These are phyloP conservation scores for Gamarada debralockiae DNA, from an alignment of 495 filamentous ascomycete species.

Conservation along the genomic window DNA sequence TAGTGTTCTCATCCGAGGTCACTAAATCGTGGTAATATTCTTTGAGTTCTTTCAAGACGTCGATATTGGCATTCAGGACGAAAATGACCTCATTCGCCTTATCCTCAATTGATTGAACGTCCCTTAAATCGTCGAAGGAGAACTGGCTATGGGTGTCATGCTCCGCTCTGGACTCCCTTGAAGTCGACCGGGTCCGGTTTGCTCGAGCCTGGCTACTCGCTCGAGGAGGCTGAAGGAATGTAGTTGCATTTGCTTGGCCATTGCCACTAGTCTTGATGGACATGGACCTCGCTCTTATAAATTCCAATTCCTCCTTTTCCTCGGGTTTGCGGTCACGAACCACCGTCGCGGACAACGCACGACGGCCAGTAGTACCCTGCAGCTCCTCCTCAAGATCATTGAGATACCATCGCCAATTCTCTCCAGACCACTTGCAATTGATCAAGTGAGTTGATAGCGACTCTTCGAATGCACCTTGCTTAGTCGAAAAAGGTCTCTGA, in stretches of 20 bases:
- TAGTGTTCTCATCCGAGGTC: neutral
- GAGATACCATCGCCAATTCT: conserved; percentile 45
- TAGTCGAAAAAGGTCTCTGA: neutral
- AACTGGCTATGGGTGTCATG: conserved; percentile 17
- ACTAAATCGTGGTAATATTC: conserved; percentile 23
- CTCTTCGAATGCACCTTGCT: conserved; percentile 24
- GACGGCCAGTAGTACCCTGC: conserved; percentile 20
- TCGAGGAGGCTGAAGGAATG: neutral
- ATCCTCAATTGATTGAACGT: conserved; percentile 35
- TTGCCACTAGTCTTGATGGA: neutral
- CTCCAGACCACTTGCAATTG: conserved; percentile 38
- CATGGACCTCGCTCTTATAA: neutral
- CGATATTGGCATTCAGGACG: conserved; percentile 32
- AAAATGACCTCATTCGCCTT: conserved; percentile 33
- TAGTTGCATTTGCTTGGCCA: neutral
- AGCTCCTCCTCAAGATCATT: conserved; percentile 37
- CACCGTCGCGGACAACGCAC: conserved; percentile 22
- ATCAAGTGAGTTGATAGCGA: conserved; percentile 35
- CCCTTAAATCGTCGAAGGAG: conserved; percentile 36
- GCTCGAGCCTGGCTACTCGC: neutral
- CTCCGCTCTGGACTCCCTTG: neutral
- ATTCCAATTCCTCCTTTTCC: neutral
- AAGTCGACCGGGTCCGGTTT: neutral
- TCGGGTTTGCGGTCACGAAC: neutral
- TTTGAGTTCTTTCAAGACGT: conserved; percentile 31